phyloP scores from a whole-genome alignment of 176 grass and related monocot species.

The Carex littledalei region DNA sequence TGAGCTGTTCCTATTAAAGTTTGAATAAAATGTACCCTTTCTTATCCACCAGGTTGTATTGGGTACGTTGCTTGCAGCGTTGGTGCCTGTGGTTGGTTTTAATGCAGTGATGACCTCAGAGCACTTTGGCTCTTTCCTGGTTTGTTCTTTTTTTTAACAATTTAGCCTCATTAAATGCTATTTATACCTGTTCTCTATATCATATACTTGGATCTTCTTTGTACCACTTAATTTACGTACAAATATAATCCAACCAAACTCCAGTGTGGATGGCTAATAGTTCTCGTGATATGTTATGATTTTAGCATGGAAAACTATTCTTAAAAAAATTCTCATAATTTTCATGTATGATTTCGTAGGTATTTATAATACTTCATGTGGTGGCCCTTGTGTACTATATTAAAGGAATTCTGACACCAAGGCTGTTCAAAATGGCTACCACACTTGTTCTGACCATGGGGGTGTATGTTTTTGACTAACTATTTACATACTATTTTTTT shows the following conservation, averaged over 20 bases:
- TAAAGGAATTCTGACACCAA: conserved; percentile 88
- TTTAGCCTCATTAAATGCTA: conserved; percentile 20
- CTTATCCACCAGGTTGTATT: conserved; percentile 69
- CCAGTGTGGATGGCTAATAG: not conserved
- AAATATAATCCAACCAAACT: not conserved
- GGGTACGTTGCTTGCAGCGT: conserved; percentile 90
- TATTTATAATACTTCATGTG: conserved; percentile 96
- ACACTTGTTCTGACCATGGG: conserved; percentile 87
- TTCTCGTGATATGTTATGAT: not conserved
- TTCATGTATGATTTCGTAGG: conserved; percentile 45
- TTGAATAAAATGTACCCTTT: conserved; percentile 12
- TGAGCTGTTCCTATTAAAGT: not conserved
- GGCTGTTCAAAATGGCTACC: conserved; percentile 93
- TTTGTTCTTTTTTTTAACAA: conserved; percentile 28
- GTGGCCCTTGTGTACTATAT: conserved; percentile 96
- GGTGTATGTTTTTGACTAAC: conserved; percentile 53
- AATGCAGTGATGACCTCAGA: conserved; percentile 99
- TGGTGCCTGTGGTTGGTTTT: conserved; percentile 99
- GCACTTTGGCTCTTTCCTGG: conserved; percentile 98
- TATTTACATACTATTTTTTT: conserved; percentile 9
- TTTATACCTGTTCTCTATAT: conserved; percentile 24
- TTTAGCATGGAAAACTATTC: not conserved
- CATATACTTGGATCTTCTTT: conserved; percentile 14
- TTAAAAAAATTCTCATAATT: not conserved
- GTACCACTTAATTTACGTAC: not conserved